Evolutionary conservation across 495 filamentous ascomycete species (phyloP).

Genomic region (Hyaloscypha finlandica): DNA sequence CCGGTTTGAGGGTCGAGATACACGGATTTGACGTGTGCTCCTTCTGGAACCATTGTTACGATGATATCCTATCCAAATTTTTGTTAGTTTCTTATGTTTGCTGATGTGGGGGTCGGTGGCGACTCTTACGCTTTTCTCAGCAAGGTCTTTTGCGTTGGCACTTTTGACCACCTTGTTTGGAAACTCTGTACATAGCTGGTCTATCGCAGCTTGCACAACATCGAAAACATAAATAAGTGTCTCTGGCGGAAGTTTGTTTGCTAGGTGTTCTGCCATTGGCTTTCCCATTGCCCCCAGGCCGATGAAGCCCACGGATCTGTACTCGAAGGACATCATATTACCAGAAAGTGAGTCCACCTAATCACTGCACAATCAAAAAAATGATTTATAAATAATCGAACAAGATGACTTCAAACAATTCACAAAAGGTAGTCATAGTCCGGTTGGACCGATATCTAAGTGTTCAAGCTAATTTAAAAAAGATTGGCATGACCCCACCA

Average conservation of each 20-base stretch:
- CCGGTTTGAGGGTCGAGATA: slow-evolving; percentile 10
- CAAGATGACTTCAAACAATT: not conserved
- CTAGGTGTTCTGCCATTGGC: not conserved
- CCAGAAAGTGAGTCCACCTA: not conserved
- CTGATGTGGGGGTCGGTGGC: too few relatives aligned
- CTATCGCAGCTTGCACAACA: not conserved
- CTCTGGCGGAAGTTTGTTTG: not conserved
- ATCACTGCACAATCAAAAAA: not conserved
- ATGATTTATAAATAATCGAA: not conserved
- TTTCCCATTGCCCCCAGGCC: slow-evolving; percentile 8
- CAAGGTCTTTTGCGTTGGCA: not conserved
- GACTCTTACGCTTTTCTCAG: not conserved
- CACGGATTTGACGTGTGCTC: slow-evolving; percentile 3
- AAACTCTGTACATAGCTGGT: not conserved
- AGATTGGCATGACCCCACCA: not conserved
- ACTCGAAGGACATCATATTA: slow-evolving; percentile 5
- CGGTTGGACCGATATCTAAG: not conserved
- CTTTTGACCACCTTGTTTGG: not conserved
- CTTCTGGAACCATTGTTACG: slow-evolving; percentile 8
- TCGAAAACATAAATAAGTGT: not conserved
- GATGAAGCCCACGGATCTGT: slow-evolving; percentile 6
- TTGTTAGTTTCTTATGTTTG: not conserved
- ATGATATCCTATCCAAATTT: not conserved
- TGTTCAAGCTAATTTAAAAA: not conserved
- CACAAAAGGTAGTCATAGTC: not conserved